A percentile compares a stretch with the other conserved stretches of the same genome.
Conservation (phyloP, 306 rosid species). For the Prunus persica region Prunus_persica_NCBIv2 NC_034015.1:15350501-15351000, state of each 20-base stretch:
- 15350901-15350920: slow-evolving; percentile 28
- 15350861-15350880: slow-evolving; percentile 19
- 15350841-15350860: not conserved
- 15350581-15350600: not conserved
- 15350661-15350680: not conserved
- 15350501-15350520: not conserved
- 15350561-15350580: not conserved
- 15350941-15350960: slow-evolving; percentile 17
- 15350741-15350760: slow-evolving; percentile 17
- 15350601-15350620: slow-evolving; percentile 2
- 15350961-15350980: slow-evolving; percentile 13
- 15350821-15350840: slow-evolving; percentile 4
- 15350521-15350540: not conserved
- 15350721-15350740: slow-evolving; percentile 2
- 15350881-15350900: slow-evolving; percentile 49
- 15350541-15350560: not conserved
- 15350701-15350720: slow-evolving; percentile 12
- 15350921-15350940: slow-evolving; percentile 32
- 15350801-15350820: slow-evolving; percentile 17
- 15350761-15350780: not conserved
- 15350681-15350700: not conserved
- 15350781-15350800: not conserved
- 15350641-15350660: not conserved
- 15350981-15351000: not conserved
- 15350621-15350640: not conserved